These are phyloP conservation scores for Metschnikowia corniflorae DNA, from an alignment of 805 yeast species.

Conservation along the genomic window DNA sequence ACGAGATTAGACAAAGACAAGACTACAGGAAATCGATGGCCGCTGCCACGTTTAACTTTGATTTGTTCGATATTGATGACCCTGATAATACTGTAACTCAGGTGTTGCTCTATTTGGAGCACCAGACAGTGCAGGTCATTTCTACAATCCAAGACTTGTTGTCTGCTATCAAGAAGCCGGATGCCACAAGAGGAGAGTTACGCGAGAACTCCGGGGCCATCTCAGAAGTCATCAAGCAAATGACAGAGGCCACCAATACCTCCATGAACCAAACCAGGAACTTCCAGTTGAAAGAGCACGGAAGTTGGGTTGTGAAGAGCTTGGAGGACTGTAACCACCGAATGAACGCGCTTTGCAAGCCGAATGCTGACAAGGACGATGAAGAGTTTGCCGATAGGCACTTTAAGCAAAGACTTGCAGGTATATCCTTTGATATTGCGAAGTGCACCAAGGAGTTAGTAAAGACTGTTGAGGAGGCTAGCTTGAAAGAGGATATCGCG, in stretches of 20 bases:
- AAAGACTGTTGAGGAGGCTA: slow-evolving; percentile 93
- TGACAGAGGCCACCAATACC: slow-evolving; percentile 84
- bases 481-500: slow-evolving; percentile 80
- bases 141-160: slow-evolving; percentile 82
- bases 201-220: slow-evolving; percentile 74
- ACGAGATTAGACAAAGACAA: slow-evolving; percentile 40
- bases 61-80: slow-evolving; percentile 74
- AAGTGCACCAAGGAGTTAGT: slow-evolving; percentile 94
- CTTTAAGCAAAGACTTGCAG: slow-evolving; percentile 91
- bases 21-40: slow-evolving; percentile 47
- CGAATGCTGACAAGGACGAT: slow-evolving; percentile 42
- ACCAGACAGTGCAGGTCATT: slow-evolving; percentile 89
- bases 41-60: slow-evolving; percentile 62
- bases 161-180: slow-evolving; percentile 70
- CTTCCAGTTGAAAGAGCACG: slow-evolving; percentile 81
- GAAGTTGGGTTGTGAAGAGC: slow-evolving; percentile 84
- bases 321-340: slow-evolving; percentile 81
- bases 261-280: slow-evolving; percentile 89
- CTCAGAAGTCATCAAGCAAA: slow-evolving; percentile 70
- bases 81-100: slow-evolving; percentile 88
- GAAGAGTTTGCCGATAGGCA: slow-evolving; percentile 78
- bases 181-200: slow-evolving; percentile 71
- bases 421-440: slow-evolving; percentile 93
- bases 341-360: slow-evolving; percentile 66
- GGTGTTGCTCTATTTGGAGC: slow-evolving; percentile 80